Evolutionary conservation across 805 yeast genomes (phyloP).

Genomic region (Barnettozyma botsteinii): DNA sequence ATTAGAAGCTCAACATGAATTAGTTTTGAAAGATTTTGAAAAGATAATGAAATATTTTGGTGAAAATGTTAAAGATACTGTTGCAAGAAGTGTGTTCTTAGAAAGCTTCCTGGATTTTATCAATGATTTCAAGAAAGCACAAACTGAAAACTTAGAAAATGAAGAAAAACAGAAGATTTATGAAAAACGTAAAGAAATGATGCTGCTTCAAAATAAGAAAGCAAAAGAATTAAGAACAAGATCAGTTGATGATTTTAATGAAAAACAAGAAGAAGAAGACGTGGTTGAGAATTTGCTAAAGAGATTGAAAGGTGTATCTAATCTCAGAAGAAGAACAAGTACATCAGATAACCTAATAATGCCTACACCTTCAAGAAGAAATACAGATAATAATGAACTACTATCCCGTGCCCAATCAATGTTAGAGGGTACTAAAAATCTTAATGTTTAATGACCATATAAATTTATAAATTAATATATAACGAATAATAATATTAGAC

Average conservation of each 20-base stretch:
- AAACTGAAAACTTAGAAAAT: conserved; percentile 54
- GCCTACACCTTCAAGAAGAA: conserved; percentile 3
- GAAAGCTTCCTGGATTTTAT: conserved; percentile 55
- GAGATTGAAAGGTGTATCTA: conserved; percentile 61
- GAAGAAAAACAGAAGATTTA: conserved; percentile 66
- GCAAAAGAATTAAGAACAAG: conserved; percentile 13
- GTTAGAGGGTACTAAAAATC: conserved; percentile 23
- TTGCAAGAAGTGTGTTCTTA: conserved; percentile 55
- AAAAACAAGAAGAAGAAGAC: conserved; percentile 34
- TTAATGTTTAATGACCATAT: conserved; percentile 6
- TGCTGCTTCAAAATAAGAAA: conserved; percentile 14
- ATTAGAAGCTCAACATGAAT: conserved; percentile 43
- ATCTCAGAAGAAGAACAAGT: conserved; percentile 29
- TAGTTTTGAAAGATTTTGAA: conserved; percentile 47
- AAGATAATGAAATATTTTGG: conserved; percentile 66
- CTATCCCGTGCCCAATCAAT: conserved; percentile 23
- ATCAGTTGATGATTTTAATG: conserved; percentile 29
- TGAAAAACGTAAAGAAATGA: conserved; percentile 59
- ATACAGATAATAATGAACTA: conserved; percentile 14
- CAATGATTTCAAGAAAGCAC: conserved; percentile 57
- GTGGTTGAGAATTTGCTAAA: conserved; percentile 86
- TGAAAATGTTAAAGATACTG: conserved; percentile 51
- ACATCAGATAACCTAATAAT: conserved; percentile 7
- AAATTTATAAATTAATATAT: no score
- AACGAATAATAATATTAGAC: no score